Evolutionary conservation across 2,329 filamentous ascomycete species (phyloP).

Genomic region (Colletotrichum horii): DNA sequence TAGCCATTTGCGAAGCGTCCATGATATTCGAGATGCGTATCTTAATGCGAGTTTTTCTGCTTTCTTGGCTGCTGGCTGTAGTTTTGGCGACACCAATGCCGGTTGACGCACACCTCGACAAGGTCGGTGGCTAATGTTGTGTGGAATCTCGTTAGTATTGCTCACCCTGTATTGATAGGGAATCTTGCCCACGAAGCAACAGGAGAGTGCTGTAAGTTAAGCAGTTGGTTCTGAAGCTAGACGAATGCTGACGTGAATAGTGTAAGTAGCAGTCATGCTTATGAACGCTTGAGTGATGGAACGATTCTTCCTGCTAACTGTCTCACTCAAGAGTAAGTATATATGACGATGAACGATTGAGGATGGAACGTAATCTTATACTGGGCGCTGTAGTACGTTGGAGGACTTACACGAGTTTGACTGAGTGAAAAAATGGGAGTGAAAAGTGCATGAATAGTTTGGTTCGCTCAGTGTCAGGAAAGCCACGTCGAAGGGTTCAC

Average conservation of each 20-base stretch:
- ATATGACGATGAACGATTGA: background rate
- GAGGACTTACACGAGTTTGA: background rate
- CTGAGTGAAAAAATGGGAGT: background rate
- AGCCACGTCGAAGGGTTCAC: background rate
- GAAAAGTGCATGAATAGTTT: background rate
- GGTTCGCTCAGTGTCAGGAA: background rate
- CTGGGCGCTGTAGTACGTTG: background rate
- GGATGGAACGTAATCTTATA: background rate
- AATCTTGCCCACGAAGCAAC: background rate
- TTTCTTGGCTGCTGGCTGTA: background rate
- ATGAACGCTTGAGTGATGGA: background rate
- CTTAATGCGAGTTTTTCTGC: background rate
- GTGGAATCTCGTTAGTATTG: background rate
- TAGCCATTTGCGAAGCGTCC: background rate
- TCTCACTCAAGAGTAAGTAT: background rate
- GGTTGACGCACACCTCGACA: background rate
- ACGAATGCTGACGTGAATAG: background rate
- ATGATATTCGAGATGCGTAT: background rate
- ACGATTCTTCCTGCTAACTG: background rate
- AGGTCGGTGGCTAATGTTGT: background rate
- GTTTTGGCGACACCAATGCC: background rate
- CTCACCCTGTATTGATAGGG: background rate
- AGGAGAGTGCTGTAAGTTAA: background rate
- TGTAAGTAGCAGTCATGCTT: background rate
- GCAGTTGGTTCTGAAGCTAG: background rate